phyloP scores from a whole-genome alignment of 495 filamentous ascomycete genomes.

The Penicillium nucicola region DNA sequence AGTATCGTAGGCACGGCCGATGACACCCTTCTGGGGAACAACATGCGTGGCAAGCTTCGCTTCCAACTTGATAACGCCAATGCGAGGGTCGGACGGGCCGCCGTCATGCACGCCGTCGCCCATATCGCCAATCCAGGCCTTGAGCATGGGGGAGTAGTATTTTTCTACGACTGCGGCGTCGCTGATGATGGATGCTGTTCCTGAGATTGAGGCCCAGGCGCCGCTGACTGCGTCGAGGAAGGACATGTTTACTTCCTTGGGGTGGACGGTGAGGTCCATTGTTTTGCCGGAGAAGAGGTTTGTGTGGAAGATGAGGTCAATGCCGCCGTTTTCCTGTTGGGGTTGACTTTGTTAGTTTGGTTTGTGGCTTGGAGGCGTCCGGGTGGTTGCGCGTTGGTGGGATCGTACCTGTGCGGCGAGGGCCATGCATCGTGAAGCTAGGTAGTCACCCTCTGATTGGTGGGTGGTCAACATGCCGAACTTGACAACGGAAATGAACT shows the following conservation, averaged over 20 bases:
- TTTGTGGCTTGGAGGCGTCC: background rate
- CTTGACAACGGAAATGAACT: constrained; percentile 67
- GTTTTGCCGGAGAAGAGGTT: constrained; percentile 94
- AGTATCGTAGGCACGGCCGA: constrained; percentile 65
- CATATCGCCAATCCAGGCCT: constrained; percentile 88
- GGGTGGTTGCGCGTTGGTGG: background rate
- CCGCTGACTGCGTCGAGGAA: constrained; percentile 72
- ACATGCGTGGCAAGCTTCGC: constrained; percentile 46
- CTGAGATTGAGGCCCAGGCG: constrained; percentile 79
- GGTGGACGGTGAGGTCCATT: constrained; percentile 71
- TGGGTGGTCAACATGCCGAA: constrained; percentile 76
- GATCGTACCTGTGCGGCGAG: constrained; percentile 70
- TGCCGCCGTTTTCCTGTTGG: constrained; percentile 65
- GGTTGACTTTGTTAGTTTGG: background rate
- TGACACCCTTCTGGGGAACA: constrained; percentile 34
- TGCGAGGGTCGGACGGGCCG: constrained; percentile 73
- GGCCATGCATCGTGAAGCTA: constrained; percentile 87
- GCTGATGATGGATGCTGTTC: constrained; percentile 62
- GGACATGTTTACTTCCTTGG: constrained; percentile 72
- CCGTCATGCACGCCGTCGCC: constrained; percentile 88
- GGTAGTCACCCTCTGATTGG: constrained; percentile 64
- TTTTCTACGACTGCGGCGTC: constrained; percentile 67
- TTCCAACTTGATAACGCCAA: constrained; percentile 53
- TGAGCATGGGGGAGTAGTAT: constrained; percentile 72
- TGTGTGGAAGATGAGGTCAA: constrained; percentile 90